Evolutionary conservation across 2,329 filamentous ascomycete species (phyloP).

Genomic region (Fusarium sp.): DNA sequence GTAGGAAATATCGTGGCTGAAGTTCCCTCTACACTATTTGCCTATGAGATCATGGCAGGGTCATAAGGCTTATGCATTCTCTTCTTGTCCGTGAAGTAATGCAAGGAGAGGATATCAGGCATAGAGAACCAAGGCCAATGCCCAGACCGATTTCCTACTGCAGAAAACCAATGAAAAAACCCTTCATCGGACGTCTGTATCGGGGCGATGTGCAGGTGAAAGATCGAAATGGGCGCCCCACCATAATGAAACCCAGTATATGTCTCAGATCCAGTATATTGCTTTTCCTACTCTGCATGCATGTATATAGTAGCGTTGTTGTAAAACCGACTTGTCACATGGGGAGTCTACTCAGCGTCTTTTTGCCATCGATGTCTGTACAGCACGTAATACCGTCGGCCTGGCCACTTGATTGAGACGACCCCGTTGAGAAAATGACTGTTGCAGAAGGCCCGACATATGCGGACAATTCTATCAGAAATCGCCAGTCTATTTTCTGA

Average conservation of each 20-base stretch:
- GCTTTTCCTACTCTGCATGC: background rate
- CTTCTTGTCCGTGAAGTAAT: background rate
- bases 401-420: background rate
- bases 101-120: background rate
- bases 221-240: background rate
- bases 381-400: background rate
- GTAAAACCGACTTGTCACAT: background rate
- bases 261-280: conserved; percentile 2
- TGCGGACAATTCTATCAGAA: conserved; percentile 2
- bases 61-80: accelerated
- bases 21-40: background rate
- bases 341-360: background rate
- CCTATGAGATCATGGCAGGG: too few relatives aligned
- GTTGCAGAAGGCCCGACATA: conserved; percentile 5
- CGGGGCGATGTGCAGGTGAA: background rate
- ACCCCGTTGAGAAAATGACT: background rate
- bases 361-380: background rate
- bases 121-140: background rate
- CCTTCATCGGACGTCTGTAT: background rate
- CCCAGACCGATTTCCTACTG: background rate
- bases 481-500: conserved; percentile 14
- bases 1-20: too few relatives aligned
- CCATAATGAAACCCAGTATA: background rate
- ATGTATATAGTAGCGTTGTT: too few relatives aligned
- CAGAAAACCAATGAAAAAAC: background rate